Evolutionary conservation across 805 yeast species (phyloP), one percentile per base, ranked within the genome.

Genomic region (Candida maltosa): DNA sequence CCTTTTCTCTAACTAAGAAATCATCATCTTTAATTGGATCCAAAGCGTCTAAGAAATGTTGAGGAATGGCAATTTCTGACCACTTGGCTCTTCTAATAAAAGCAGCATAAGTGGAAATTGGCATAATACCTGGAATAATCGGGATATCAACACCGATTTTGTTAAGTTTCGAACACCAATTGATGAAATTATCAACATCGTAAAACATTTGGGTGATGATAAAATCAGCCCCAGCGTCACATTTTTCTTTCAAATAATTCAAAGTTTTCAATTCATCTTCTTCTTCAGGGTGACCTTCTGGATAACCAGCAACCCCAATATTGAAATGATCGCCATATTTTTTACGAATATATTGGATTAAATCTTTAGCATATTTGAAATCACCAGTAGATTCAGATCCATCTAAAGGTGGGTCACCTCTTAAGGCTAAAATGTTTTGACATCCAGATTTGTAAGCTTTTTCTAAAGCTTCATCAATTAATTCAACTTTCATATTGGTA

Each of bases 101-200:
- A 3, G 96, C 79, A 17, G 94, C 84, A 62, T 91, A 89, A 3
- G 96, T 87, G n/a, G 95, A 80, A 39, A 93, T 89, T 16, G 98
- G 98, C 98, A 93, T 93, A 60, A 93, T 88, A 10, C 98, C 98
- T 1, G 98, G 98, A 40, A 93, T 82, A 46, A 93, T 85, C 19
- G 97, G 97, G 35, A 86, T 79, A 26, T 70, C 69, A 44, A 93
- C 75, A 16, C 96, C 97, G 16, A 68, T 66, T 16, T 70, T 78
- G 47, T 91, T 75, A 37, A 91, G 74, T 40, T 67, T 62, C 14
- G 69, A 58, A 50, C 93, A 87, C 98, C 98, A 93, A 9, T 60
- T 49, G 39, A 93, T 74, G 60, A 91, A 93, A 40, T 74, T 75
- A 31, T 89, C 96, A 9, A 73, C 93, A 54, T 93, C 97, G 60